phyloP scores from a whole-genome alignment of 2,329 filamentous ascomycete genomes.

The Colletotrichum salicis region DNA sequence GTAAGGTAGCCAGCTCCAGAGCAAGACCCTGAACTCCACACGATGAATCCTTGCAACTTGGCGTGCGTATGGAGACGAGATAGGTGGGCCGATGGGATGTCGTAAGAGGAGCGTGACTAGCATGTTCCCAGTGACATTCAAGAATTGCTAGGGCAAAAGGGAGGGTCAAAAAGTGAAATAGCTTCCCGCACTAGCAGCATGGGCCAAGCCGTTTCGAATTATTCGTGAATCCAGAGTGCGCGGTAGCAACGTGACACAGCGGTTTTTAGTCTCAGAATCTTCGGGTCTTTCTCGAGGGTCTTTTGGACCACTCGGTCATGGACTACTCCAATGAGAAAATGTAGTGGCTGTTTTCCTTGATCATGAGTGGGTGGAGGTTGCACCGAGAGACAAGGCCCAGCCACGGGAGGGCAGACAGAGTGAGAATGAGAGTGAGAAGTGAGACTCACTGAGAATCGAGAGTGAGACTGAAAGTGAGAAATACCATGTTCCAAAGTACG shows the following conservation, averaged over 20 bases:
- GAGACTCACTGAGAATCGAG: background rate
- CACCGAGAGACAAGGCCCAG: background rate
- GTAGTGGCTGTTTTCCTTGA: background rate
- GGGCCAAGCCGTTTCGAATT: too few relatives aligned
- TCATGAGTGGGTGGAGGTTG: background rate
- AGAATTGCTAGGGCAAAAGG: background rate
- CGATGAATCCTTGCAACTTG: background rate
- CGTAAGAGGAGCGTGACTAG: background rate
- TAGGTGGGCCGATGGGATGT: background rate
- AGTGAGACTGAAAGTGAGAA: background rate
- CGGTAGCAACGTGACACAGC: too few relatives aligned
- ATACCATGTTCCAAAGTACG: background rate
- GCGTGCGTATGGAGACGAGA: conserved; percentile 1
- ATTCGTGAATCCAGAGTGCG: too few relatives aligned
- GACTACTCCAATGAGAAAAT: background rate
- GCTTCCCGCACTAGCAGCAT: background rate
- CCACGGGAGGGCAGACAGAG: background rate
- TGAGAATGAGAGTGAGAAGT: background rate
- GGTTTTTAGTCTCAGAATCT: background rate
- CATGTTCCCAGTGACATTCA: conserved; percentile 5
- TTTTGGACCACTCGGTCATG: background rate
- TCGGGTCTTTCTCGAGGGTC: background rate
- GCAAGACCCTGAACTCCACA: background rate
- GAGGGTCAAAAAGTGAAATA: background rate
- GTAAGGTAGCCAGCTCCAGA: background rate